phyloP scores from a whole-genome alignment of 345 rosid species.

The Clarkia xantiana region DNA sequence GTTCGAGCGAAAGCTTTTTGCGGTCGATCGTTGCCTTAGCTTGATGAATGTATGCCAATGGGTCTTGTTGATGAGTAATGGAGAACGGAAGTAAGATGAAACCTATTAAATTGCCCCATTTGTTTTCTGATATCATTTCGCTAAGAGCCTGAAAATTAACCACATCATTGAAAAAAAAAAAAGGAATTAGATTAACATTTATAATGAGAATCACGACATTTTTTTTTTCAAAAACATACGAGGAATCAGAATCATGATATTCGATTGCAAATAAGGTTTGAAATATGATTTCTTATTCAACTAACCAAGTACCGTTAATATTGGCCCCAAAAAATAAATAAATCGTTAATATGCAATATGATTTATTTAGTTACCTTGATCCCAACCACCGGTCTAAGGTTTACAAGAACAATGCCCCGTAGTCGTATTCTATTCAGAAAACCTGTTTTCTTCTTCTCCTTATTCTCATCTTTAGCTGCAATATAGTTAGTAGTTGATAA shows the following conservation, averaged over 20 bases:
- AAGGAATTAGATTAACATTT: too few species aligned
- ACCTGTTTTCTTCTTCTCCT: conserved; percentile 10
- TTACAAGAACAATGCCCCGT: conserved; percentile 34
- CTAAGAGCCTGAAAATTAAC: conserved; percentile 17
- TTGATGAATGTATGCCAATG: conserved; percentile 16
- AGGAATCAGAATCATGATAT: too few species aligned
- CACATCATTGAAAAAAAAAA: too few species aligned
- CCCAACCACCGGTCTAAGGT: conserved; percentile 41
- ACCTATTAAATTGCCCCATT: conserved; percentile 17
- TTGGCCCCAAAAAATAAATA: too few species aligned
- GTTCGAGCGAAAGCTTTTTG: conserved; percentile 16
- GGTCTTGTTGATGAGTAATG: conserved; percentile 12
- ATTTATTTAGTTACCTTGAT: conserved; percentile 34
- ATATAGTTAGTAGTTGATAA: too few species aligned
- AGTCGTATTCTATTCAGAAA: conserved; percentile 24
- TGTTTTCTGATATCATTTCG: conserved; percentile 9
- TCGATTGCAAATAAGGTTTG: too few species aligned
- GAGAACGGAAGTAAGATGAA: conserved; percentile 14
- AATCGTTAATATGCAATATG: too few species aligned
- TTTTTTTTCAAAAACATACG: too few species aligned
- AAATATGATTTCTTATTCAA: too few species aligned
- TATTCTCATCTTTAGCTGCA: conserved; percentile 13
- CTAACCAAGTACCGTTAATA: too few species aligned
- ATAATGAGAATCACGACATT: too few species aligned
- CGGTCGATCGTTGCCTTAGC: conserved; percentile 13